Conservation (phyloP, 495 filamentous ascomycete species). For the Aspergillus nidulans region DNA sequence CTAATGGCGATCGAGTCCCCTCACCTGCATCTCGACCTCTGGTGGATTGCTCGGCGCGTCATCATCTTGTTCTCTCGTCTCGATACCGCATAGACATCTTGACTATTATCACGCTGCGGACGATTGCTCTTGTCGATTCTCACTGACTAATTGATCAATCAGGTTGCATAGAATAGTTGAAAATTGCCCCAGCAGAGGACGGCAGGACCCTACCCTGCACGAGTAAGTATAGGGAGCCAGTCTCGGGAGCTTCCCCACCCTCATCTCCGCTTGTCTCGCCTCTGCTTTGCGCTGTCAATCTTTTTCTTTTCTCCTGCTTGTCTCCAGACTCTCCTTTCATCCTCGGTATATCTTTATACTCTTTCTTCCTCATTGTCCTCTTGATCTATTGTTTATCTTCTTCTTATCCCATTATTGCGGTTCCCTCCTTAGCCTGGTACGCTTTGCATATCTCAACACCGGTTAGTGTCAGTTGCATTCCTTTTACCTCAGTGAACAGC, state of each 20-base stretch:
- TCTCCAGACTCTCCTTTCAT: neutral
- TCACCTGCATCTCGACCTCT: constrained; percentile 6
- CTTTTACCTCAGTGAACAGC: neutral
- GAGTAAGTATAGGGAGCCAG: constrained; percentile 3
- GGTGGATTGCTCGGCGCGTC: neutral
- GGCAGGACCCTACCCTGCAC: neutral
- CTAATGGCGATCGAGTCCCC: constrained; percentile 1
- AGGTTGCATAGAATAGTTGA: too few species aligned
- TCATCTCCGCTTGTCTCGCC: constrained; percentile 7
- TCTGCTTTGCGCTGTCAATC: constrained; percentile 7
- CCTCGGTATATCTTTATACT: neutral
- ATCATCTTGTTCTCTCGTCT: neutral
- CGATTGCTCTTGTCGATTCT: too few species aligned
- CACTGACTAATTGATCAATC: too few species aligned
- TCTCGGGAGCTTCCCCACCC: constrained; percentile 9
- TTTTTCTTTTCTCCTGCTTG: constrained; percentile 8
- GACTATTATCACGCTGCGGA: too few species aligned
- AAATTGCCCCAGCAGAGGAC: too few species aligned
- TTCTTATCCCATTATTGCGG: too few species aligned
- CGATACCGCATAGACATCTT: too few species aligned
- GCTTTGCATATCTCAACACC: neutral
- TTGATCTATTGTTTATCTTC: neutral
- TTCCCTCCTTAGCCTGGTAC: neutral
- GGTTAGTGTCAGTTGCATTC: neutral
- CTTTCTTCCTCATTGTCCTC: constrained; percentile 3